Evolutionary conservation across 202 grass and related monocot genomes (phyloP).

Genomic region (Schoenoplectus tabernaemontani): DNA sequence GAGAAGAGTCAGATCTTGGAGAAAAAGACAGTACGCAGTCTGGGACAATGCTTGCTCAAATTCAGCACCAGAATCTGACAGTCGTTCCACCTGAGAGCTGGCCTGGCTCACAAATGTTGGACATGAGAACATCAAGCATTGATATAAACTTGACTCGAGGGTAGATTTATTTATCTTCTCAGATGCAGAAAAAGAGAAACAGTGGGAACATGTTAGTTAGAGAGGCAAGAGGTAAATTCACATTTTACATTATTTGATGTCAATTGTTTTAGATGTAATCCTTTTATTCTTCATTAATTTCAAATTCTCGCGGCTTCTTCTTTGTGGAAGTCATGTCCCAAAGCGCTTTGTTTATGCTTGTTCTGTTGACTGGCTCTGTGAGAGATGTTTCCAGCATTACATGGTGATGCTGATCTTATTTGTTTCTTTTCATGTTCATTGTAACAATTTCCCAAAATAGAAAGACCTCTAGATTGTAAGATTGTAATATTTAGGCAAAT

Average conservation of each 20-base stretch:
- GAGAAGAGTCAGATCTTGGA: constrained; percentile 28
- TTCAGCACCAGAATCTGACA: constrained; percentile 55
- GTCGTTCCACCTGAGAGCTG: constrained; percentile 37
- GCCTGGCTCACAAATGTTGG: constrained; percentile 49
- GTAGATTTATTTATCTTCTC: constrained; percentile 29
- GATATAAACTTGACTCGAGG: constrained; percentile 88
- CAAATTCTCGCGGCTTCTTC: background rate
- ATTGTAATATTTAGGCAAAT: background rate
- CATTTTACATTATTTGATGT: background rate
- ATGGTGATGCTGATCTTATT: background rate
- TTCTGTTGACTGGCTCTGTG: background rate
- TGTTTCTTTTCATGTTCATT: background rate
- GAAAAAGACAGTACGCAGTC: constrained; percentile 9
- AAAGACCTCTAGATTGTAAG: background rate
- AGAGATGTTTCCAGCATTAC: background rate
- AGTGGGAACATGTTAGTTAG: constrained; percentile 5
- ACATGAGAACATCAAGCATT: constrained; percentile 50
- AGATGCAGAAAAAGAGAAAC: background rate
- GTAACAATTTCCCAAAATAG: background rate
- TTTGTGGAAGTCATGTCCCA: background rate
- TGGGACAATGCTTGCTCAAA: constrained; percentile 28
- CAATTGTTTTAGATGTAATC: constrained; percentile 6
- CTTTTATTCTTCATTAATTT: constrained; percentile 2
- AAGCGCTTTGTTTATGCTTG: background rate
- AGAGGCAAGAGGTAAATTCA: constrained; percentile 4